These are phyloP conservation scores for Neonectria sp. DNA, from an alignment of 2,329 filamentous ascomycete genomes.

Conservation along the genomic window DNA sequence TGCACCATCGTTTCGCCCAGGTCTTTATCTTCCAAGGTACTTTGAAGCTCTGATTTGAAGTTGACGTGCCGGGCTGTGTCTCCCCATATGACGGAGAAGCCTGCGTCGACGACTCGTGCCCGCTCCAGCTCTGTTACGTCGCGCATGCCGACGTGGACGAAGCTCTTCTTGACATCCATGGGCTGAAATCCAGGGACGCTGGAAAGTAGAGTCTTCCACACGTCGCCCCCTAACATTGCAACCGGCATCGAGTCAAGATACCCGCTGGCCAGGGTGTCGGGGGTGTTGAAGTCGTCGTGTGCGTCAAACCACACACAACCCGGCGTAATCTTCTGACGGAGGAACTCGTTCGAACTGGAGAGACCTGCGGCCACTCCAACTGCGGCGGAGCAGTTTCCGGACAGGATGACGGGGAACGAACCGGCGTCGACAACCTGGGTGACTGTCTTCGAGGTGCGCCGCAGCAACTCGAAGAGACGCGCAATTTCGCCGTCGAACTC, in stretches of 20 bases:
- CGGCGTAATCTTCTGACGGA: constrained; percentile 32
- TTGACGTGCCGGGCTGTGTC: constrained; percentile 25
- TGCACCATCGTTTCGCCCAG: constrained; percentile 49
- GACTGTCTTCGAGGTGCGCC: constrained; percentile 53
- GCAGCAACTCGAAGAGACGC: constrained; percentile 56
- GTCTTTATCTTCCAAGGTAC: constrained; percentile 28
- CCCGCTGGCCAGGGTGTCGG: constrained; percentile 42
- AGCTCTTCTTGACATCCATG: constrained; percentile 25
- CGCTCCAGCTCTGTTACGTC: constrained; percentile 50
- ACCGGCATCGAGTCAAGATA: constrained; percentile 50
- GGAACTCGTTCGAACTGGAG: constrained; percentile 15
- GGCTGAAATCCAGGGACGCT: constrained; percentile 44
- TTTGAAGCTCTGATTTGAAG: constrained; percentile 33
- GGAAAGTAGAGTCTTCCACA: constrained; percentile 41
- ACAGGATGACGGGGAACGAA: constrained; percentile 56
- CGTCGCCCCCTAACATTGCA: constrained; percentile 45
- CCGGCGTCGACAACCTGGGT: constrained; percentile 40
- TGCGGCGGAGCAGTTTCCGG: constrained; percentile 56
- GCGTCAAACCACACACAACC: constrained; percentile 60
- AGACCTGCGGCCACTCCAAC: constrained; percentile 56
- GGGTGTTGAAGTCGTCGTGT: constrained; percentile 57
- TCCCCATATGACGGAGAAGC: constrained; percentile 51
- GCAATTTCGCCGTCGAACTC: constrained; percentile 58
- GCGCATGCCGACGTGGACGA: constrained; percentile 48
- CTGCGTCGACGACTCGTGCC: constrained; percentile 49